Evolutionary conservation across 140 eudicot species (phyloP), one percentile per base, ranked within the genome.

Genomic region (Anethum foeniculum): DNA sequence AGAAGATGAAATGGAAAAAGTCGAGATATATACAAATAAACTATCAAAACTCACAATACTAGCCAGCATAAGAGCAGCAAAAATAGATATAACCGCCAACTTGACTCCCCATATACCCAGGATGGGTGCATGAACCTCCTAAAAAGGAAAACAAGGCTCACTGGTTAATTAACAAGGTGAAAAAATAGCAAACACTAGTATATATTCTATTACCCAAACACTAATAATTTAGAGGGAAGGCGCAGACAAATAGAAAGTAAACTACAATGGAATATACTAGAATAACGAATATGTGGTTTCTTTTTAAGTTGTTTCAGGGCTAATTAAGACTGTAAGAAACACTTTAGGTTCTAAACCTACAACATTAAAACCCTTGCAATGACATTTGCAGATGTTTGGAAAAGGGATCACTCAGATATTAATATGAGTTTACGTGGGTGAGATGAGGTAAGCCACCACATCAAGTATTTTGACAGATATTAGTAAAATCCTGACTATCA

Each of bases 121-220:
- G 76, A 96, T 82, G 41, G 97, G 98, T 72, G 97, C 99, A 86
- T 96, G 99, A 84, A 96, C 87, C 71, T 96, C 98, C 99, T 96
- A 85, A 47, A 81, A 58, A 67, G 38, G 77, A 54, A 64, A 78
- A 71, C 1, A 79, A 79, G 79, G 69, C 51, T 56, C 48, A 76
- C 80, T 25, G 54, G 43, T 80, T 48, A 80, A 21, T 58, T 67
- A 60, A 60, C 8, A 51, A 19, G 60, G 21, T 18, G 1, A 51
- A 51, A 51, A 51, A 51, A 51, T 51, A 51, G 60, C 60, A 51
- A 51, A 51, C n/a, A 51, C 60, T 51, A 51, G 60, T 51, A 51
- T 51, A 51, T 16, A 51, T 16, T 16, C 7, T 51, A 51, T 4
- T 3, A 16, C 60, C 1, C 60, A 16, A 16, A 51, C 60, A 51